Evolutionary conservation across 179 eudicot species (phyloP), one percentile per base, ranked within the genome.

Genomic region (Beta lomatogona): DNA sequence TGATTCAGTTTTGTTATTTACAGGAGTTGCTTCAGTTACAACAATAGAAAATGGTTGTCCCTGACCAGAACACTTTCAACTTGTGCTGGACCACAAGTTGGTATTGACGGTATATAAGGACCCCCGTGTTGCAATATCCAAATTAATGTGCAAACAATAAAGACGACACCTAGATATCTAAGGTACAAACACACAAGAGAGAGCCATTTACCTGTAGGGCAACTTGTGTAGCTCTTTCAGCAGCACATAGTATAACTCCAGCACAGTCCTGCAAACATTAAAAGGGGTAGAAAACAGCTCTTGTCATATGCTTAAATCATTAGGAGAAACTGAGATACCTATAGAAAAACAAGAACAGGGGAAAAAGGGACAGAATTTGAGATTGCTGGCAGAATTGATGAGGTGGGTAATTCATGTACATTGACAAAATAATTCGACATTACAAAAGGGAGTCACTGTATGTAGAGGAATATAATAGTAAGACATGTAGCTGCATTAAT

Each of bases 201-300:
- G 28, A 12, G 48, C 6, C 4, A 75, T 69, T 76, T 64, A 96
- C 99, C 98, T 96, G 98, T 76, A 96, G 88, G 78, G 99, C 99
- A 81, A 94, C 99, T 86, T 96, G 99, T 73, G 99, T 96, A 79
- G 97, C 99, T 83, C 98, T 91, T 88, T 96, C 99, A 36, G 98
- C 97, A 72, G 98, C 97, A 82, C 88, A 86, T 11, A 96, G 97
- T 85, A 96, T 93, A 22, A 90, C 99, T 70, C 94, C 99, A 77
- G 99, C 97, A 82, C 99, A 96, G 81, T 96, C 98, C 99, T 96
- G 86, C 85, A 81, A 72, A 31, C 28, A 67, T 68, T 11, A 57
- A 67, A 12, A 75, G 10, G 50, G 46, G 28, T 9, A 44, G 9
- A 41, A 46, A 81, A 11, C 18, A 44, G 61, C 15, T 16, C 16